phyloP scores from a whole-genome alignment of 176 grass and related monocot genomes.

The Tillandsia leiboldiana region DNA sequence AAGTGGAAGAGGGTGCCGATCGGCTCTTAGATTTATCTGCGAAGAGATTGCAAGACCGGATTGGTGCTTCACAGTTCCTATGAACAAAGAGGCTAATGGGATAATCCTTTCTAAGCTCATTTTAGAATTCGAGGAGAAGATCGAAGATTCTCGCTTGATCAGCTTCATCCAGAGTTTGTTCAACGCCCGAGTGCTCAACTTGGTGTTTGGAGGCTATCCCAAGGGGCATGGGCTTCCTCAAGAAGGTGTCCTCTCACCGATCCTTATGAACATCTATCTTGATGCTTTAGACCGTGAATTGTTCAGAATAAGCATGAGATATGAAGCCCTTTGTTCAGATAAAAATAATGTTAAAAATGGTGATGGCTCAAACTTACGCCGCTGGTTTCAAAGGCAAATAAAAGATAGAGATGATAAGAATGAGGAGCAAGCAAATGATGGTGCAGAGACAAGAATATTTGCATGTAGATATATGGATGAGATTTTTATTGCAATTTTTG shows the following conservation, averaged over 20 bases:
- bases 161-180: slow-evolving; percentile 66
- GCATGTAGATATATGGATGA: slow-evolving; percentile 94
- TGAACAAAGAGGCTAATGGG: slow-evolving; percentile 59
- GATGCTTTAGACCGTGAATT: slow-evolving; percentile 67
- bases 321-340: slow-evolving; percentile 54
- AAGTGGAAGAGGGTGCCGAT: slow-evolving; percentile 50
- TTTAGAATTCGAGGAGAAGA: slow-evolving; percentile 61
- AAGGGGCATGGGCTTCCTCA: slow-evolving; percentile 86
- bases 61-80: slow-evolving; percentile 76
- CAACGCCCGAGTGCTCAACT: slow-evolving; percentile 63
- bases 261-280: slow-evolving; percentile 93
- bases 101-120: slow-evolving; percentile 52
- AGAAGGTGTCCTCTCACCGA: slow-evolving; percentile 78
- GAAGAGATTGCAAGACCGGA: slow-evolving; percentile 52
- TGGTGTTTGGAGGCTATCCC: slow-evolving; percentile 78
- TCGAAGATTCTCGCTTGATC: slow-evolving; percentile 44
- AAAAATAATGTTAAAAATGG: slow-evolving; percentile 15
- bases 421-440: slow-evolving; percentile 16
- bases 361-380: slow-evolving; percentile 46
- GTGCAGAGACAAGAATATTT: slow-evolving; percentile 33
- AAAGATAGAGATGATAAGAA: slow-evolving; percentile 35
- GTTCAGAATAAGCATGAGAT: slow-evolving; percentile 71
- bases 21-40: slow-evolving; percentile 52
- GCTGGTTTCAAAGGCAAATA: slow-evolving; percentile 75
- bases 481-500: slow-evolving; percentile 76